phyloP scores from a whole-genome alignment of 139 green algal species.

The Coelastrella sp. region DNA sequence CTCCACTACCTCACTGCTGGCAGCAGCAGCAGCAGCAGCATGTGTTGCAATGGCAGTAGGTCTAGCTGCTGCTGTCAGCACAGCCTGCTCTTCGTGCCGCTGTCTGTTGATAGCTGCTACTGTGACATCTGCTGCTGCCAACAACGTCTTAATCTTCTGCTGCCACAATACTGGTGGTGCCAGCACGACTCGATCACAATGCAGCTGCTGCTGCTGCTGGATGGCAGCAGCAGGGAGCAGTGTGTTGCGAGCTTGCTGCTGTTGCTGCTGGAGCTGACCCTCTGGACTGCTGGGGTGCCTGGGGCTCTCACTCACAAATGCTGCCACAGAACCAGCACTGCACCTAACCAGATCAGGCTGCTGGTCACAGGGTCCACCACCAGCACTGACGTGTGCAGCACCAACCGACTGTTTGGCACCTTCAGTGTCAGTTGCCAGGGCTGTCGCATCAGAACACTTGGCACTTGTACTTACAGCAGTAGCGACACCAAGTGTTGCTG shows the following conservation, averaged over 20 bases:
- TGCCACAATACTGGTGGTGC: background rate
- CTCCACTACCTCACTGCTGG: background rate
- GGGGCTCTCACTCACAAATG: background rate
- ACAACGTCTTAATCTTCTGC: background rate
- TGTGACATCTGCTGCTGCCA: conserved; percentile 4
- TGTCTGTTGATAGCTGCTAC: background rate
- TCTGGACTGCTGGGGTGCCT: background rate
- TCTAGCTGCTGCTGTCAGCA: conserved; percentile 23
- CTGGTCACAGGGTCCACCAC: background rate
- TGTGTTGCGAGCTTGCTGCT: background rate
- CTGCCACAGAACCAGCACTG: background rate
- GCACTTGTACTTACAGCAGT: background rate
- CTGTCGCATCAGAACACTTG: too few species aligned
- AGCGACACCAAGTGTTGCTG: background rate
- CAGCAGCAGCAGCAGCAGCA: conserved; percentile 32
- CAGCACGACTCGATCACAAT: background rate
- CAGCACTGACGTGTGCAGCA: background rate
- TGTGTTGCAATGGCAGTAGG: background rate
- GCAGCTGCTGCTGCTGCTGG: background rate
- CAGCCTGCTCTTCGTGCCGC: background rate
- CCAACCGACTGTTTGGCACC: background rate
- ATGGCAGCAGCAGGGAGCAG: background rate
- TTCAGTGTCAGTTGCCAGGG: too few species aligned
- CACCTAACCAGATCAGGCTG: too few species aligned
- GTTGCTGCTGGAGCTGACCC: background rate